Evolutionary conservation across 768 basidiomycete genomes (phyloP), one percentile per base, ranked within the genome.

Genomic region (Russula emetica): DNA sequence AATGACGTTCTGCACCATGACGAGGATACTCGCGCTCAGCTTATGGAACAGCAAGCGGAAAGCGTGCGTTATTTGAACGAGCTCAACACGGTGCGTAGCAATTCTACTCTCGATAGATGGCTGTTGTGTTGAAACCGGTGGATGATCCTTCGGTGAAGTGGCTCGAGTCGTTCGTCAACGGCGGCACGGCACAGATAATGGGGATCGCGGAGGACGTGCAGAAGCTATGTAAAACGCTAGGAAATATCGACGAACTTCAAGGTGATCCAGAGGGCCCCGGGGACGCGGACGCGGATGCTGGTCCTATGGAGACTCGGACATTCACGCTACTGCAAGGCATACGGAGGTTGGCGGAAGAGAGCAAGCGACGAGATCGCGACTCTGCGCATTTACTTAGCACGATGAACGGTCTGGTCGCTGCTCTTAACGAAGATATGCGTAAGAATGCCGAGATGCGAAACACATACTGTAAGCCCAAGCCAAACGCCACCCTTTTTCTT

Each of bases 151-250:
- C 62, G 36, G 69, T 69, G 49, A 68, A 89, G 84, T 94, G 92
- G 92, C 80, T 94, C 47, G 92, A 94, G 68, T 77, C 84, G 3
- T 92, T 93, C 72, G 89, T 92, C 44, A 85, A 84, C 45, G 85
- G 85, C 50, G 86, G 87, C n/a, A 86, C 85, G 0, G 80, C 82
- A 16, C 88, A 92, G 66, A 85, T 90, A 26, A 82, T 87, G 69
- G 75, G 77, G 40, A 77, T 92, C 16, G 81, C 84, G 11, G 76
- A 77, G 20, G 82, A 82, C 55, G 76, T 92, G 1, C 83, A 88
- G 40, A 79, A 81, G 28, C 75, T 94, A 26, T 85, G 82, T 69
- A 71, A 76, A 61, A 78, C 81, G 26, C 74, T 90, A 5, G 84
- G 84, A 1, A 63, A 69, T 20, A 50, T 60, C 5, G 62, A 68